Evolutionary conservation across 371 early-diverging fungal species (phyloP), one percentile per base, ranked within the genome.

Genomic region (Rhizopus stolonifer): DNA sequence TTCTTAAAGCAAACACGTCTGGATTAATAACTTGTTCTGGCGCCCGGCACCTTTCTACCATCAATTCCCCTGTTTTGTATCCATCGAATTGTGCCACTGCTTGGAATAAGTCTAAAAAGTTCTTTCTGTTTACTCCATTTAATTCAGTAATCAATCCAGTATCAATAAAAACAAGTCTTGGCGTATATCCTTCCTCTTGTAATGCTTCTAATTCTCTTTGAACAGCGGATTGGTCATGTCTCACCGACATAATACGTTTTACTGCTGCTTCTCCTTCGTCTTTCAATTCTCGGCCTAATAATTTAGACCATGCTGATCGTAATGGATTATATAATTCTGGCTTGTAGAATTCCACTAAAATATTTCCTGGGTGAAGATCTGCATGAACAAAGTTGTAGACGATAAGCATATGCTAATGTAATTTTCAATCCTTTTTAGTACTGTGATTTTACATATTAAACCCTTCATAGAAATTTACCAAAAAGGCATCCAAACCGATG

Each of bases 311-410:
- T 34, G 82, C 58, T 49, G 68, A 58, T 52, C 81, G 69, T 60
- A 83, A 56, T n/a, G 84, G 65, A 61, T 78, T 72, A 52, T 83
- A 69, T 7, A 77, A 77, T n/a, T 80, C 74, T 7, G 84, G 88
- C 49, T 84, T 84, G 49, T 81, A 76, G 62, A 95, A 94, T 14
- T 87, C 82, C 7, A 97, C 86, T 77, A 94, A 77, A 33, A 96
- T 94, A 64, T 97, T 97, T 18, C 98, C 94, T 1, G 95, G 95
- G 55, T 95, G 96, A 47, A 95, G 67, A 67, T 98, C 95, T 3
- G 93, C 93, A 62, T 96, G 97, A 9, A 92, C 88, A 75, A 93
- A 93, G 64, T 96, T 95, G 67, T 93, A 91, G 44, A 88, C 76
- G 21, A 94, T 87, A 4, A 95, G 78, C 95, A 96, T 96, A 32